Base-by-base conservation (phyloP, 768 basidiomycete genomes). In the Leccinellum albellum region DNA sequence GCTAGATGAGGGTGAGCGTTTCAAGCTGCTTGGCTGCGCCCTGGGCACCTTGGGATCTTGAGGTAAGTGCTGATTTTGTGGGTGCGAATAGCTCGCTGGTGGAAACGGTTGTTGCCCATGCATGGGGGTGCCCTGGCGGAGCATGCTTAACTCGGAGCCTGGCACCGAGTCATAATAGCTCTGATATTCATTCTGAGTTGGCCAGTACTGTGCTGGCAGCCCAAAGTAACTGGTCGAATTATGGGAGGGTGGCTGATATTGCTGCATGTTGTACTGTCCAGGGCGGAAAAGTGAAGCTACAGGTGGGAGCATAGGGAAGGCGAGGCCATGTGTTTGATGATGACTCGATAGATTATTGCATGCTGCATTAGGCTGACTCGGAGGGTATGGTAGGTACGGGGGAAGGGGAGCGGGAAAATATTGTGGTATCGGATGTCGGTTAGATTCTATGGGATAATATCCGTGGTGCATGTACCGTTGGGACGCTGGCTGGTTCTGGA, bases 151-250 rank as follows among this genome's bases (percentile, higher is more conserved):
- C n/a, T 60, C 55, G 20, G 60, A 70, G n/a, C n/a, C 29, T 2
- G 71, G 24, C 52, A 67, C 59, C 53, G 71, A 70, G 37, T 75
- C 75, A 21, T 80, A 63, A 59, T 83, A 84, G 76, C 79, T 85
- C 81, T 68, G 75, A 66, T 76, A 79, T 42, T 76, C 70, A 1
- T 75, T 66, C 6, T n/a, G n/a, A n/a, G n/a, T n/a, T n/a, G 70
- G 59, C 1, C 73, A 70, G 48, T 74, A 77, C 0, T 72, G 65
- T 8, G 73, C 75, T 0, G 74, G 62, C 58, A 77, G 80, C 13
- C 69, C 42, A 61, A 76, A 82, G 56, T 42, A 72, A 61, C 46
- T 68, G 58, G 33, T 70, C 59, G 51, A 70, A 65, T 69, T 70
- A 32, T 70, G 74, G 3, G 58, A 63, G 24, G 65, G 46, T 28